These are phyloP conservation scores for Saitozyma podzolica DNA, from an alignment of 768 basidiomycete species.

Conservation along the genomic window DNA sequence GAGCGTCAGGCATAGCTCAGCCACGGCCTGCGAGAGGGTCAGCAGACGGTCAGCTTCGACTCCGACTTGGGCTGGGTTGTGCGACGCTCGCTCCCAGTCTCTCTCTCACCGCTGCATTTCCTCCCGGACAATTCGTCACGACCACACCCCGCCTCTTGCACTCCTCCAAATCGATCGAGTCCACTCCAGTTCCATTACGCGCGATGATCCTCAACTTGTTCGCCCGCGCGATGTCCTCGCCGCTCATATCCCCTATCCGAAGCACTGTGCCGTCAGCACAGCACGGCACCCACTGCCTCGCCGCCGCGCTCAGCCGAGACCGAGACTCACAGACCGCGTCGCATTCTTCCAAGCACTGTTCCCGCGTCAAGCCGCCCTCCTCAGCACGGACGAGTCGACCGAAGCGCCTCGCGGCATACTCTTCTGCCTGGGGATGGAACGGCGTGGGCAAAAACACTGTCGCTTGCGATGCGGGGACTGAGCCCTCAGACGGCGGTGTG, in stretches of 20 bases:
- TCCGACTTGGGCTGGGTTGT: too few relatives aligned
- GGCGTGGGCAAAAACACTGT: conserved; percentile 41
- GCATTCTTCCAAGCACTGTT: conserved; percentile 24
- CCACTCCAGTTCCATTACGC: conserved; percentile 39
- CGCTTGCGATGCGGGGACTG: conserved; percentile 18
- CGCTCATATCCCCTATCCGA: conserved; percentile 23
- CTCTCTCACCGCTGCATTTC: conserved; percentile 40
- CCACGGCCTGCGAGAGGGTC: conserved; percentile 25
- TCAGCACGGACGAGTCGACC: conserved; percentile 20
- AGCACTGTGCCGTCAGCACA: conserved; percentile 22
- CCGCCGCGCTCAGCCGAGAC: neutral
- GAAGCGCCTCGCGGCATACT: conserved; percentile 35
- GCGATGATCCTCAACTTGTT: conserved; percentile 31
- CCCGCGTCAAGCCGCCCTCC: conserved; percentile 19
- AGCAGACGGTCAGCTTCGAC: neutral
- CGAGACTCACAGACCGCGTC: conserved; percentile 42
- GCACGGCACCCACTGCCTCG: neutral
- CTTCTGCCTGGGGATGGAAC: conserved; percentile 38
- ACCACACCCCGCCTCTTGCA: conserved; percentile 29
- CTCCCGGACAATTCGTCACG: conserved; percentile 43
- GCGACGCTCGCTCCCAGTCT: too few relatives aligned
- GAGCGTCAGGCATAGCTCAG: conserved; percentile 39
- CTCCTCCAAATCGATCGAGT: conserved; percentile 38
- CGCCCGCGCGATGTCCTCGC: conserved; percentile 18
- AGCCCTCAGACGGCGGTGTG: conserved; percentile 10